Evolutionary conservation across 345 rosid genomes (phyloP), one percentile per base, ranked within the genome.

Genomic region (Rhodomyrtus tomentosa): DNA sequence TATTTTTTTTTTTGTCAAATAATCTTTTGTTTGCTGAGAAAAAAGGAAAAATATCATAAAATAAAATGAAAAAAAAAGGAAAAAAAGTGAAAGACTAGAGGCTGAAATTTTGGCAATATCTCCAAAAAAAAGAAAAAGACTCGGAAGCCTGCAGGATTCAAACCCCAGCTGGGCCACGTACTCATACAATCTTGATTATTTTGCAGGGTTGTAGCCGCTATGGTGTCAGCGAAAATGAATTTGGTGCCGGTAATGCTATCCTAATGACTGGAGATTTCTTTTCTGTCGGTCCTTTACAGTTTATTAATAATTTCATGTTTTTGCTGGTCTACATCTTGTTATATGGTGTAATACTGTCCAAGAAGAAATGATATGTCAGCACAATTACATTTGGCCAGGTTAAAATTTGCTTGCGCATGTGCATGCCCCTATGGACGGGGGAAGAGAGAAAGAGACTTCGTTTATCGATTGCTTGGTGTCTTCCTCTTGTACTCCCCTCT

Each of bases 181-280:
- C 15, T 12, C 81, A 9, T 68, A 68, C 4, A 68, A 68, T 68
- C 79, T 68, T 25, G 20, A 68, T 68, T 68, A 36, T 82, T 88
- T 85, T 90, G 88, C 94, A 96, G 99, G 98, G 98, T 89, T 98
- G 96, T 89, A 90, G 93, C 90, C 92, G 91, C 80, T 95, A 91
- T 80, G 89, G 88, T 84, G 87, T 86, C 21, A 89, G 89, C 59
- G 96, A 95, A 88, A 89, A 81, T 53, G 90, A 90, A 86, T 91
- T 90, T 87, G 93, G 94, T 83, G 84, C 92, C 85, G 98, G 99
- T 96, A 95, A 85, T 86, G 56, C 72, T 45, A 83, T 84, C 49
- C 51, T 85, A 27, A 53, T 83, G 76, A 22, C 50, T n/a, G 14
- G 10, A 38, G 50, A 5, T 83, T 50, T 62, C 27, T 38, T 73